These are phyloP conservation scores for Austroboletus niveus DNA, from an alignment of 1,284 basidiomycete genomes.

Conservation along the genomic window DNA sequence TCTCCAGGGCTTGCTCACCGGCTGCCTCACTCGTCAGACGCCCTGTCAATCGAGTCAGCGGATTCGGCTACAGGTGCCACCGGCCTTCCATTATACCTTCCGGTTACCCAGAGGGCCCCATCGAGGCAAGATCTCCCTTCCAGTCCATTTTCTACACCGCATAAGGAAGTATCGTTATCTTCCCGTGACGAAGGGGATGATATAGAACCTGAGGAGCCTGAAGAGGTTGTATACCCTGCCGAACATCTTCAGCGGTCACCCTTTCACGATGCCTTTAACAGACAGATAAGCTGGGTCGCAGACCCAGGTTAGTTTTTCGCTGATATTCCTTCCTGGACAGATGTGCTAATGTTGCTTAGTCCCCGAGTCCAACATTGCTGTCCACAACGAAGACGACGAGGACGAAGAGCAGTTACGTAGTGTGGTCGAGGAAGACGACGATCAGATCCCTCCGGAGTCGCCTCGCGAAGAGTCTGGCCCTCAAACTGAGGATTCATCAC, in stretches of 20 bases:
- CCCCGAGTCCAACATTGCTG: conserved; percentile 57
- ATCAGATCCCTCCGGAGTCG: conserved; percentile 43
- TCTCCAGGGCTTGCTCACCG: conserved; percentile 37
- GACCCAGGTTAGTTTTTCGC: conserved; percentile 52
- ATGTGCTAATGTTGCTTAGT: conserved; percentile 32
- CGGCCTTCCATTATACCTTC: conserved; percentile 46
- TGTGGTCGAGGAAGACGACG: conserved; percentile 37
- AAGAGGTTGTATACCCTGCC: conserved; percentile 55
- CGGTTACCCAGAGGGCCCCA: conserved; percentile 41
- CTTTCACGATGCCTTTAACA: conserved; percentile 48
- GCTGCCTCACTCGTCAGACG: conserved; percentile 49
- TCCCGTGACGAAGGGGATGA: conserved; percentile 54
- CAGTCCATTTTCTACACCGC: conserved; percentile 70
- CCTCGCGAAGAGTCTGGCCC: conserved; percentile 35
- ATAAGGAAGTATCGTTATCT: conserved; percentile 51
- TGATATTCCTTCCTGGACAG: conserved; percentile 2
- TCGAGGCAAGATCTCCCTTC: conserved; percentile 56
- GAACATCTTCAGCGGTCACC: conserved; percentile 46
- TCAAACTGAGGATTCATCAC: conserved; percentile 46
- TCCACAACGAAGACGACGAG: conserved; percentile 58
- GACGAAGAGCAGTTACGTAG: conserved; percentile 35
- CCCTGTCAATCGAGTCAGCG: conserved; percentile 45
- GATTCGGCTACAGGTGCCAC: conserved; percentile 42
- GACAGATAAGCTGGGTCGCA: conserved; percentile 76
- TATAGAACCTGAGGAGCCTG: conserved; percentile 34